These are phyloP conservation scores for Backusella tuberculispora DNA, from an alignment of 192 early-diverging fungal species.

Conservation along the genomic window DNA sequence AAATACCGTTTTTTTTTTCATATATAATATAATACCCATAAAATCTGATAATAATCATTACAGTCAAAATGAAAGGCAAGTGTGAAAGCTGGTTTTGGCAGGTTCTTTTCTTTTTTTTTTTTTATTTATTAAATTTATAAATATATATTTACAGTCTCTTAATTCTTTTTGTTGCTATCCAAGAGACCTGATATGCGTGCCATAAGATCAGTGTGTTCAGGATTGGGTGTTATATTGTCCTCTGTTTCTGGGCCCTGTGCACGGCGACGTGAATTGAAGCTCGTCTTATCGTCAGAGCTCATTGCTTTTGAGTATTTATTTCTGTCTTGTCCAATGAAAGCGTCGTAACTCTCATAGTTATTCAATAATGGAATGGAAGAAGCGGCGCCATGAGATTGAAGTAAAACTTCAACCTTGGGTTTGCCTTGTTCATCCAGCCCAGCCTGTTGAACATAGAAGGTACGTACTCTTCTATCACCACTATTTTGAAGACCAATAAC, in stretches of 20 bases:
- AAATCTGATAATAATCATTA: not conserved
- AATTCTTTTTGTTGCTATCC: constrained; percentile 7
- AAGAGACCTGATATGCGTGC: constrained; percentile 25
- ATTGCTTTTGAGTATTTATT: not conserved
- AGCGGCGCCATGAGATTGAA: not conserved
- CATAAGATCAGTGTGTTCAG: constrained; percentile 29
- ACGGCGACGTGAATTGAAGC: not conserved
- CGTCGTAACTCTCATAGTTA: constrained; percentile 4
- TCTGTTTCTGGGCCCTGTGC: not conserved
- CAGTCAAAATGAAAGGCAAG: not conserved
- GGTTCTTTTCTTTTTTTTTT: not conserved
- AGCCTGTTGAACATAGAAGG: constrained; percentile 68
- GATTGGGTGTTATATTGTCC: constrained; percentile 30
- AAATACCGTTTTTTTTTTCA: too few species aligned
- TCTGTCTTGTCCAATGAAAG: not conserved
- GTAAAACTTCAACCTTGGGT: constrained; percentile 40
- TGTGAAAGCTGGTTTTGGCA: not conserved
- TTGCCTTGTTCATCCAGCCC: constrained; percentile 51
- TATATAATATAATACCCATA: not conserved
- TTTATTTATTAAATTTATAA: constrained; percentile 17
- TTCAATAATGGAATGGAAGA: constrained; percentile 8
- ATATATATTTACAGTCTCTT: constrained; percentile 3
- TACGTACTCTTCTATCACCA: constrained; percentile 45
- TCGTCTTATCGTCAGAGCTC: constrained; percentile 13
- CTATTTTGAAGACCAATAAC: constrained; percentile 10